Percentiles rank a stretch among this genome's conserved stretches.
Conservation (phyloP, 768 basidiomycete species). For the Russula lepida region DNA sequence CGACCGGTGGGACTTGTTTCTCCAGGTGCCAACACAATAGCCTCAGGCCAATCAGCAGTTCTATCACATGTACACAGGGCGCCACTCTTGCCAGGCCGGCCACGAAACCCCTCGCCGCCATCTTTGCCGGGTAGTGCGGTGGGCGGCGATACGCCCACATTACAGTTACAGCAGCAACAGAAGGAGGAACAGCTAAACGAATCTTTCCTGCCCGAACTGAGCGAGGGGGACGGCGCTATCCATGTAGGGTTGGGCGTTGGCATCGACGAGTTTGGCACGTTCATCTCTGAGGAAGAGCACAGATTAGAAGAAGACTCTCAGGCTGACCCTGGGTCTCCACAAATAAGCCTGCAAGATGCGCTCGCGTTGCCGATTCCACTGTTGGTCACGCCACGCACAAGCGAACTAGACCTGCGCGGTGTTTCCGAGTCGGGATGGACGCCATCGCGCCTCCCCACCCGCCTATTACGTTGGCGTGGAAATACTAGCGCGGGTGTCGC, state of each 20-base stretch:
- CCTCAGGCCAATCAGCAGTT: constrained; percentile 13
- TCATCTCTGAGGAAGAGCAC: constrained; percentile 6
- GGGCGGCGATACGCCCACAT: neutral
- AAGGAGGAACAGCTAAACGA: neutral
- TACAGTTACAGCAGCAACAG: neutral
- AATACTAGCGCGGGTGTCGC: neutral
- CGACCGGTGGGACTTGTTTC: neutral
- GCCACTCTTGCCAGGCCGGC: neutral
- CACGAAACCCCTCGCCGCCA: constrained; percentile 15
- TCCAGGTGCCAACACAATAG: constrained; percentile 11
- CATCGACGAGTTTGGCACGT: constrained; percentile 19
- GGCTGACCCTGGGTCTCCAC: neutral
- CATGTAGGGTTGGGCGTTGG: neutral
- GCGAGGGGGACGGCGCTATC: neutral
- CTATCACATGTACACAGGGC: neutral
- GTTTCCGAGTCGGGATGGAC: neutral
- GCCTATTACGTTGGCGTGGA: constrained; percentile 11
- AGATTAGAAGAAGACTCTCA: neutral
- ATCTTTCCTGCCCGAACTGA: constrained; percentile 14
- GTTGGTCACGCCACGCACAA: constrained; percentile 11
- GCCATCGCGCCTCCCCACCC: constrained; percentile 1
- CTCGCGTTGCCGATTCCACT: constrained; percentile 20
- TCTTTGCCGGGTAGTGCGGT: neutral
- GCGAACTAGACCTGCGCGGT: constrained; percentile 1
- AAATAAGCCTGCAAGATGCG: constrained; percentile 16